phyloP scores from a whole-genome alignment of 352 stramenopile genomes.

The Globisporangium solare region DNA sequence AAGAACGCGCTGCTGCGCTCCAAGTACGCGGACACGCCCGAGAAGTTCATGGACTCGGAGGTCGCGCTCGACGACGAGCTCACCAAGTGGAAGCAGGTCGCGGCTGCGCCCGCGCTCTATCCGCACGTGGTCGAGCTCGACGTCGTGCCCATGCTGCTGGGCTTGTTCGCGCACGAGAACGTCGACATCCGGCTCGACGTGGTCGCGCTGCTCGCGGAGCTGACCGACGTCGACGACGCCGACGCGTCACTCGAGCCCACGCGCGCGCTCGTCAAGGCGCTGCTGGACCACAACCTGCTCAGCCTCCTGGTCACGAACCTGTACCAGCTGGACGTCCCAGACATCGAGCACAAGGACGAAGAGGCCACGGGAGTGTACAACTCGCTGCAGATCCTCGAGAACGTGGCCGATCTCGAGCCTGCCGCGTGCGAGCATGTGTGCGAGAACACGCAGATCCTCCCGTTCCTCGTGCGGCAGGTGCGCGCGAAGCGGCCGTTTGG shows the following conservation, averaged over 20 bases:
- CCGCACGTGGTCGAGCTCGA: slow-evolving; percentile 52
- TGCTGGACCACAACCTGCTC: slow-evolving; percentile 62
- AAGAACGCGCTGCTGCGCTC: slow-evolving; percentile 77
- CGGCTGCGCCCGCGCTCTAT: slow-evolving; percentile 58
- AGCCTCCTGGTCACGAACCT: slow-evolving; percentile 43
- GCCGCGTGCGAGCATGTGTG: slow-evolving; percentile 39
- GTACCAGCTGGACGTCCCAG: slow-evolving; percentile 24
- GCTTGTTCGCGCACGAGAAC: slow-evolving; percentile 81
- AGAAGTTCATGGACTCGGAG: slow-evolving; percentile 85
- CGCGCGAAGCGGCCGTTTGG: slow-evolving; percentile 29
- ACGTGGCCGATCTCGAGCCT: slow-evolving; percentile 60
- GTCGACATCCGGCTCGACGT: slow-evolving; percentile 63
- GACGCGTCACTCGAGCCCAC: slow-evolving; percentile 32
- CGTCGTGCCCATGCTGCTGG: slow-evolving; percentile 60
- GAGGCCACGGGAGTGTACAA: slow-evolving; percentile 71
- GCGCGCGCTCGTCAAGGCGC: slow-evolving; percentile 35
- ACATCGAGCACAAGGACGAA: slow-evolving; percentile 45
- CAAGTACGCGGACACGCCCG: slow-evolving; percentile 71
- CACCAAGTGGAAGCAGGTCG: slow-evolving; percentile 48
- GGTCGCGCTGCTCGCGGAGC: slow-evolving; percentile 50
- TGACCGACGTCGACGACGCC: slow-evolving; percentile 70
- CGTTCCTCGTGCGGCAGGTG: slow-evolving; percentile 55
- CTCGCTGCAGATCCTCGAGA: slow-evolving; percentile 80
- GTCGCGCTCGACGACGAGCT: slow-evolving; percentile 58
- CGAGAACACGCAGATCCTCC: slow-evolving; percentile 42